Conservation (phyloP, 2,329 filamentous ascomycete species). For the Dactylellina haptotyla region DNA sequence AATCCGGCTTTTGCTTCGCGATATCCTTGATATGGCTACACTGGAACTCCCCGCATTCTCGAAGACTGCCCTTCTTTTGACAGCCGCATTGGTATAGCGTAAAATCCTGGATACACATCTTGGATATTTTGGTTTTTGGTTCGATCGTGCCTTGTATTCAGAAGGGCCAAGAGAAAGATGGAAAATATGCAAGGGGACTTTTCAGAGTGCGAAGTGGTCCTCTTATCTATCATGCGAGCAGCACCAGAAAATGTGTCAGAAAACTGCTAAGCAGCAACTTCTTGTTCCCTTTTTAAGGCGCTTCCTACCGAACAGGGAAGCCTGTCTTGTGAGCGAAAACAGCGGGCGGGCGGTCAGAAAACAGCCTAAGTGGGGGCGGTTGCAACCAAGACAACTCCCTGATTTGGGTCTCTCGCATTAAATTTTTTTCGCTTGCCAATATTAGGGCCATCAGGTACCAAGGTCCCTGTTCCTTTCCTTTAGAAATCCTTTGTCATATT, state of each 20-base stretch:
- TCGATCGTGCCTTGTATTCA: not conserved
- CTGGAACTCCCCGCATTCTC: constrained; percentile 39
- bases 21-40: constrained; percentile 42
- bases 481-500: not conserved
- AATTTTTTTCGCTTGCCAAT: constrained; percentile 27
- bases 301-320: constrained; percentile 31
- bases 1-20: constrained; percentile 19
- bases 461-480: too few species aligned
- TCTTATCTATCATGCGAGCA: constrained; percentile 29
- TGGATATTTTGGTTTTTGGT: constrained; percentile 2
- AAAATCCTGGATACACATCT: constrained; percentile 50
- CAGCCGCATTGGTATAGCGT: constrained; percentile 45
- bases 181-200: constrained; percentile 1
- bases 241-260: constrained; percentile 15
- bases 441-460: not conserved
- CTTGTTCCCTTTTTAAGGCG: constrained; percentile 14
- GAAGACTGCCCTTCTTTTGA: constrained; percentile 37
- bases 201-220: constrained; percentile 13
- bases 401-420: constrained; percentile 8
- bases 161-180: not conserved
- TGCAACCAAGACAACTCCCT: constrained; percentile 15
- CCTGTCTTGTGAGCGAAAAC: constrained; percentile 45
- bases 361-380: constrained; percentile 1
- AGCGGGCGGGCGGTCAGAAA: not conserved
- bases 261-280: not conserved